phyloP scores from a whole-genome alignment of 1,284 basidiomycete species.

The Malassezia globosa region DNA sequence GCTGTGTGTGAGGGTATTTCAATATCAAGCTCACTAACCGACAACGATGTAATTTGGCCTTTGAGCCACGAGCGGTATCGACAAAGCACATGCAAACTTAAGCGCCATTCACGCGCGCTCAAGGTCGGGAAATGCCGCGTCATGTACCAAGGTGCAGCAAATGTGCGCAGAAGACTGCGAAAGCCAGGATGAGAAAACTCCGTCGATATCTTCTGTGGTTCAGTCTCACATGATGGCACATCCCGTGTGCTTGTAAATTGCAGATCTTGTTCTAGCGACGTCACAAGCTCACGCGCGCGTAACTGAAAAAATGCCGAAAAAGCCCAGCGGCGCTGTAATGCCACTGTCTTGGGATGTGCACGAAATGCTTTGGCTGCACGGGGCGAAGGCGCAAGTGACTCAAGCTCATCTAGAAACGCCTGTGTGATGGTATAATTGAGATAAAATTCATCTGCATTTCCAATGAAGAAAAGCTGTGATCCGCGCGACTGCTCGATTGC shows the following conservation, averaged over 20 bases:
- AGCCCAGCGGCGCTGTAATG: slow-evolving; percentile 82
- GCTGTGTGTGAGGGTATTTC: neutral
- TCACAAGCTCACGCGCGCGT: slow-evolving; percentile 86
- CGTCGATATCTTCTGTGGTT: neutral
- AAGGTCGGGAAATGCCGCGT: slow-evolving; percentile 30
- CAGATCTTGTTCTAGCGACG: slow-evolving; percentile 20
- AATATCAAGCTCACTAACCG: neutral
- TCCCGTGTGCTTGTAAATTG: neutral
- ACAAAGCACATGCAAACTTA: slow-evolving; percentile 37
- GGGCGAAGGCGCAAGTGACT: slow-evolving; percentile 64
- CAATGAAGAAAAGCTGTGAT: slow-evolving; percentile 70
- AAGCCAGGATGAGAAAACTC: slow-evolving; percentile 13
- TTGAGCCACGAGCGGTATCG: slow-evolving; percentile 36
- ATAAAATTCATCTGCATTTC: slow-evolving; percentile 76
- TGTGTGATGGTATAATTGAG: slow-evolving; percentile 67
- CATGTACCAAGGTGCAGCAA: slow-evolving; percentile 25
- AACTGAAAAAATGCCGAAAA: slow-evolving; percentile 92
- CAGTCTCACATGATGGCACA: neutral
- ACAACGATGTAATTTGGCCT: neutral
- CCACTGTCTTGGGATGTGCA: slow-evolving; percentile 58
- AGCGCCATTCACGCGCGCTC: slow-evolving; percentile 32
- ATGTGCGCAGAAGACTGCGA: slow-evolving; percentile 18
- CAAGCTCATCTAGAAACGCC: slow-evolving; percentile 71
- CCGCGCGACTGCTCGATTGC: slow-evolving; percentile 75
- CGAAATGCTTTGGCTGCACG: slow-evolving; percentile 31